phyloP scores from a whole-genome alignment of 495 filamentous ascomycete species.

The Geopyxis carbonaria region DNA sequence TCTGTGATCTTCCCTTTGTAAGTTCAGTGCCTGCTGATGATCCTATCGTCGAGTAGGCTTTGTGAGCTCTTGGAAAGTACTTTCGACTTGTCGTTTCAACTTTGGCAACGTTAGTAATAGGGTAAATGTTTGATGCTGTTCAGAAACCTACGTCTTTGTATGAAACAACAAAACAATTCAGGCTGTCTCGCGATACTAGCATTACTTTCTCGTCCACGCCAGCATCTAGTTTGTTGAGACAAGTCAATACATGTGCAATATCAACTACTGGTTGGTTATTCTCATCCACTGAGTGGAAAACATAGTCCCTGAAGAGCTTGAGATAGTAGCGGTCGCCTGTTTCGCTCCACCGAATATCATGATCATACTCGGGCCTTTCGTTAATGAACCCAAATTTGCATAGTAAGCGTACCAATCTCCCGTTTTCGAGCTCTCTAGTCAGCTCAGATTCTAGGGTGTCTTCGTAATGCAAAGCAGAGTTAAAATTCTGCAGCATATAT shows the following conservation, averaged over 20 bases:
- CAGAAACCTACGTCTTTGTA: slow-evolving; percentile 54
- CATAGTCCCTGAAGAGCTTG: slow-evolving; percentile 89
- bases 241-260: slow-evolving; percentile 65
- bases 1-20: no score
- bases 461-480: slow-evolving; percentile 54
- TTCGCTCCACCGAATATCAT: slow-evolving; percentile 64
- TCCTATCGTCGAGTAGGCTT: slow-evolving; percentile 30
- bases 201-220: slow-evolving; percentile 72
- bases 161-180: slow-evolving; percentile 66
- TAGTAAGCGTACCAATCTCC: slow-evolving; percentile 63
- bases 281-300: slow-evolving; percentile 85
- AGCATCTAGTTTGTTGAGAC: slow-evolving; percentile 82
- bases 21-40: no score
- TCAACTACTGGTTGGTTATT: slow-evolving; percentile 65
- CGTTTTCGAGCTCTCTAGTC: slow-evolving; percentile 72
- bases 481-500: slow-evolving; percentile 45
- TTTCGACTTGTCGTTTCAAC: slow-evolving; percentile 58
- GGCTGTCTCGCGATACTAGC: slow-evolving; percentile 73
- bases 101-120: neutral
- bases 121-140: no score
- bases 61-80: slow-evolving; percentile 61
- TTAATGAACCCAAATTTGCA: slow-evolving; percentile 71
- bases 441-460: slow-evolving; percentile 53
- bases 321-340: slow-evolving; percentile 78
- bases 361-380: slow-evolving; percentile 71